Evolutionary conservation across 2,329 filamentous ascomycete genomes (phyloP).

Genomic region (Penicillium brasilianum): DNA sequence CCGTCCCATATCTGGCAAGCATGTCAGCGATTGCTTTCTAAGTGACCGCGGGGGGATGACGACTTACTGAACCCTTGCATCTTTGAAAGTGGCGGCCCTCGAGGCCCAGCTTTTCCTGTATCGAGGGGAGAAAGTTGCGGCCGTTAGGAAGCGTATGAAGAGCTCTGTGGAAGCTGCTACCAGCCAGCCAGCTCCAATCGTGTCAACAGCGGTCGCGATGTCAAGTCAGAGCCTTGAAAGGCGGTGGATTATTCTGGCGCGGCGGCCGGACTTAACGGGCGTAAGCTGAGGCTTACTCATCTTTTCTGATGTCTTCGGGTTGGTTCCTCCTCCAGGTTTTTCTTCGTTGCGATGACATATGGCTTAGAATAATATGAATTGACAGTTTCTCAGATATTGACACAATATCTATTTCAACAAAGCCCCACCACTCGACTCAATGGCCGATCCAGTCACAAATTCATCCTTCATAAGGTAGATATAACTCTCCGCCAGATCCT

Average conservation of each 20-base stretch:
- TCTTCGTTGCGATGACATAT: too few species aligned
- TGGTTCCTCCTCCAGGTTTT: too few species aligned
- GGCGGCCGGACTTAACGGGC: conserved; percentile 14
- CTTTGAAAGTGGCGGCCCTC: conserved; percentile 40
- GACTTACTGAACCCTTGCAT: conserved; percentile 89
- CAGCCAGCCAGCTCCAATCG: background rate
- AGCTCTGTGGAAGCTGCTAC: background rate
- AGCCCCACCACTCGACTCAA: conserved; percentile 22
- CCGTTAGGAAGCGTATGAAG: background rate
- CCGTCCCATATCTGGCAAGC: conserved; percentile 60
- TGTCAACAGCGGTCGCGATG: background rate
- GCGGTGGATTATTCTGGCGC: background rate
- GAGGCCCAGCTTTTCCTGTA: background rate
- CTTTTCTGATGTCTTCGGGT: too few species aligned
- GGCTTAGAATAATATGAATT: background rate
- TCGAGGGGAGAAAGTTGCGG: background rate
- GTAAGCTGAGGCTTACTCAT: conserved; percentile 10
- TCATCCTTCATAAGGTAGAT: conserved; percentile 51
- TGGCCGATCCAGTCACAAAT: conserved; percentile 43
- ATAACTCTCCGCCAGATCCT: conserved; percentile 53
- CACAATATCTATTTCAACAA: conserved; percentile 5
- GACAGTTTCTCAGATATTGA: background rate
- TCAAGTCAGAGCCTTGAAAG: background rate
- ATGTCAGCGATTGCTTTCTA: conserved; percentile 23
- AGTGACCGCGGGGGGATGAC: conserved; percentile 18